phyloP scores from a whole-genome alignment of 1,284 basidiomycete genomes.

The Pseudozyma pruni region DNA sequence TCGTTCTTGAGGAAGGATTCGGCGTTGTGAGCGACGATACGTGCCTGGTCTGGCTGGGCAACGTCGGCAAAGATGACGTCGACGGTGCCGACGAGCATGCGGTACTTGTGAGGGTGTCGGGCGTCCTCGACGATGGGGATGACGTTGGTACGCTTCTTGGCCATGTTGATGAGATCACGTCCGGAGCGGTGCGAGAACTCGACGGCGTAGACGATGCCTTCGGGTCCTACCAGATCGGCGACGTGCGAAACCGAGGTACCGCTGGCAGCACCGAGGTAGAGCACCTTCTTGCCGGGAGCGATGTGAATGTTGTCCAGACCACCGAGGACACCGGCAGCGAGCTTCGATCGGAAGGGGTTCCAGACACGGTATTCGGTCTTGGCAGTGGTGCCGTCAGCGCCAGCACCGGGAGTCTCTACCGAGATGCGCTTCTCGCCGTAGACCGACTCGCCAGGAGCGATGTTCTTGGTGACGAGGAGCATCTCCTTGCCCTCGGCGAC shows the following conservation, averaged over 20 bases:
- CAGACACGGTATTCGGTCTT: conserved; percentile 98
- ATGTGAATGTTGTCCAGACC: conserved; percentile 96
- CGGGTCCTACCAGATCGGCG: conserved; percentile 96
- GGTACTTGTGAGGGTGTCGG: conserved; percentile 76
- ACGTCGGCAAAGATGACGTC: conserved; percentile 84
- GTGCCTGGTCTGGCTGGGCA: conserved; percentile 96
- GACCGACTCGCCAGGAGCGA: conserved; percentile 95
- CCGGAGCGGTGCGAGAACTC: conserved; percentile 97
- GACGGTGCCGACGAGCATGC: conserved; percentile 65
- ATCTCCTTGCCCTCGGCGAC: conserved; percentile 80
- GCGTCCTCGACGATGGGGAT: conserved; percentile 99
- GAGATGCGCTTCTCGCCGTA: conserved; percentile 88
- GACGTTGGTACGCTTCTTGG: conserved; percentile 98
- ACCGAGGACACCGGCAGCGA: conserved; percentile 95
- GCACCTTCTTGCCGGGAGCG: conserved; percentile 91
- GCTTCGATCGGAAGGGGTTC: conserved; percentile 98
- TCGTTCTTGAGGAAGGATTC: conserved; percentile 95
- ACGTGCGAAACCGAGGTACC: conserved; percentile 99
- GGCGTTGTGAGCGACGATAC: conserved; percentile 84
- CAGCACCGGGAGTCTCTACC: conserved; percentile 72
- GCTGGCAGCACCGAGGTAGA: conserved; percentile 95
- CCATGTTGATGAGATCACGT: conserved; percentile 98
- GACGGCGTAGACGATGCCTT: conserved; percentile 96
- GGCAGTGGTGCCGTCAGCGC: conserved; percentile 74
- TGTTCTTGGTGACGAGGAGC: conserved; percentile 95